A percentile compares a stretch with the other conserved stretches of the same genome.
phyloP scores from a whole-genome alignment of 306 rosid genomes.

The Castanea mollissima region DNA sequence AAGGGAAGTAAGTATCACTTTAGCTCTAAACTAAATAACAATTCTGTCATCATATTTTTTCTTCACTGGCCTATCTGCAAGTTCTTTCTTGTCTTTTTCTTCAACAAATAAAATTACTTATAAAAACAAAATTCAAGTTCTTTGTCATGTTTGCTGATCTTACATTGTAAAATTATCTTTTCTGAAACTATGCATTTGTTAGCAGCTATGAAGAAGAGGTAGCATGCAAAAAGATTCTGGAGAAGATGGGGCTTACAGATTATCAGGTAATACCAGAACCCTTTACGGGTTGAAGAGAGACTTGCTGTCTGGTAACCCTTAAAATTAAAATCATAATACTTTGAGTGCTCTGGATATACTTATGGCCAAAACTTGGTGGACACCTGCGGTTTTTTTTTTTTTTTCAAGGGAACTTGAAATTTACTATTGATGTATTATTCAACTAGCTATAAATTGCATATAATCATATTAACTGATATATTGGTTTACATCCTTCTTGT shows the following conservation, averaged over 20 bases:
- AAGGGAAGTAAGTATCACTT: conserved; percentile 61
- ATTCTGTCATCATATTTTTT: not conserved
- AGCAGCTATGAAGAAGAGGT: conserved; percentile 69
- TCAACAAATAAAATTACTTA: no score
- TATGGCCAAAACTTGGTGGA: conserved; percentile 3
- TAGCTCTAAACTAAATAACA: not conserved
- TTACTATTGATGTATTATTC: conserved; percentile 13
- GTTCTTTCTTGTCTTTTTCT: no score
- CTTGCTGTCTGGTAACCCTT: conserved; percentile 3
- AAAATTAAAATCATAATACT: not conserved
- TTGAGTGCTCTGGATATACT: conserved; percentile 11
- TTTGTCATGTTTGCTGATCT: conserved; percentile 19
- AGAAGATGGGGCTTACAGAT: conserved; percentile 65
- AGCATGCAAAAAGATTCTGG: conserved; percentile 60
- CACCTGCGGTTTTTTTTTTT: conserved; percentile 1
- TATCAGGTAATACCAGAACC: conserved; percentile 69
- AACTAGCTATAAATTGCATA: not conserved
- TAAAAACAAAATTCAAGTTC: conserved; percentile 1
- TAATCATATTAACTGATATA: conserved; percentile 2
- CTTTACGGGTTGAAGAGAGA: conserved; percentile 4
- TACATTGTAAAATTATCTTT: conserved; percentile 19
- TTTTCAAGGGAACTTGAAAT: conserved; percentile 10
- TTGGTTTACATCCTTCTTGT: conserved; percentile 6
- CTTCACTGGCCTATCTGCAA: conserved; percentile 6
- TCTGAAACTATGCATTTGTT: conserved; percentile 33